Evolutionary conservation across 352 stramenopile species (phyloP).

Genomic region (Aphanomyces stellatus): DNA sequence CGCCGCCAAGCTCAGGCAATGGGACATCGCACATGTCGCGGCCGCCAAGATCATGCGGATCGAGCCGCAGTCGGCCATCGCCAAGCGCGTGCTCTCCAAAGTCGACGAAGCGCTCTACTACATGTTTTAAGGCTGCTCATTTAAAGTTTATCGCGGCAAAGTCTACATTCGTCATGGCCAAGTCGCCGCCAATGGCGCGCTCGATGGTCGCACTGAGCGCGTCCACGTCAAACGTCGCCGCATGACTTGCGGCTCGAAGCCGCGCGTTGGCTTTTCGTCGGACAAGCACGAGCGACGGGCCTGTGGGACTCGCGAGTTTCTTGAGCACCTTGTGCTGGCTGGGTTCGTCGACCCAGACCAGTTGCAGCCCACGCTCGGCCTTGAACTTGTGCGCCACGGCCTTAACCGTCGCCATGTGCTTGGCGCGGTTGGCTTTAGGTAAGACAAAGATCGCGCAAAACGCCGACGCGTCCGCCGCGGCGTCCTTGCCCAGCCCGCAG

Average conservation of each 20-base stretch:
- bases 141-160: conserved; percentile 5
- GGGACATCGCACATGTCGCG: conserved; percentile 45
- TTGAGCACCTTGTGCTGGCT: conserved; percentile 41
- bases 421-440: conserved; percentile 30
- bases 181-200: conserved; percentile 55
- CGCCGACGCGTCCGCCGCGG: conserved; percentile 32
- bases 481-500: conserved; percentile 63
- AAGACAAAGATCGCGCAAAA: conserved; percentile 68
- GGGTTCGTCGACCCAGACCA: conserved; percentile 72
- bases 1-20: conserved; percentile 52
- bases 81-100: conserved; percentile 13
- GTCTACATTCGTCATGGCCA: conserved; percentile 28
- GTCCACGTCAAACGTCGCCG: conserved; percentile 37
- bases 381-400: conserved; percentile 58
- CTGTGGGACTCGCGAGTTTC: conserved; percentile 33
- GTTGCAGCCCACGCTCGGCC: conserved; percentile 43
- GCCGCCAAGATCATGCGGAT: conserved; percentile 46
- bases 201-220: conserved; percentile 60
- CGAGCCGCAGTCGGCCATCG: conserved; percentile 34
- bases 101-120: conserved; percentile 17
- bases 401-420: conserved; percentile 46
- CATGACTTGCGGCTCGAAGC: conserved; percentile 40
- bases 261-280: conserved; percentile 54
- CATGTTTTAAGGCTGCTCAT: conserved; percentile 12
- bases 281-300: conserved; percentile 49